Evolutionary conservation across 2,329 filamentous ascomycete species (phyloP).

Genomic region (Scedosporium boydii): DNA sequence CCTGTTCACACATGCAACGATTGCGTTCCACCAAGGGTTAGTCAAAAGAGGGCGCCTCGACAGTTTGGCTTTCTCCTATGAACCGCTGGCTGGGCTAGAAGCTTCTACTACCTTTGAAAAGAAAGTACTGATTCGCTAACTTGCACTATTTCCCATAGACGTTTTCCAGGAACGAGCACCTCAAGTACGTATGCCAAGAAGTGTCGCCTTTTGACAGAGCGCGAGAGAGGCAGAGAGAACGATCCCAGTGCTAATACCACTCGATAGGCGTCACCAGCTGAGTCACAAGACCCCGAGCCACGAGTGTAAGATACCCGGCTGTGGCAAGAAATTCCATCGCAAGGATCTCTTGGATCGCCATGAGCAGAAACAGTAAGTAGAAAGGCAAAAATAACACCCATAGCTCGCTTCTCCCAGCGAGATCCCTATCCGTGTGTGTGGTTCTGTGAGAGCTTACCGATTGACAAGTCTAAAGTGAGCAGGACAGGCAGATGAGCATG

Average conservation of each 20-base stretch:
- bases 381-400: not conserved
- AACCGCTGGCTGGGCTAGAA: no score
- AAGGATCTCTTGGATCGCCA: slow-evolving; percentile 52
- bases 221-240: slow-evolving; percentile 10
- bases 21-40: slow-evolving; percentile 8
- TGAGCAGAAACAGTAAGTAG: slow-evolving; percentile 26
- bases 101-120: not conserved
- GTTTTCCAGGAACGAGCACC: slow-evolving; percentile 53
- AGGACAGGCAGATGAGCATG: not conserved
- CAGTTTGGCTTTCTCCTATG: no score
- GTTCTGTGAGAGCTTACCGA: not conserved
- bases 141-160: slow-evolving; percentile 29
- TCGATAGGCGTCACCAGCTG: slow-evolving; percentile 46
- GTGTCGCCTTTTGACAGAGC: slow-evolving; percentile 11
- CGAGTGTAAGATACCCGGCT: slow-evolving; percentile 41
- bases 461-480: not conserved
- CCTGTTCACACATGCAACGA: slow-evolving; percentile 44
- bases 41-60: not conserved
- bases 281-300: slow-evolving; percentile 47
- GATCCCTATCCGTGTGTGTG: not conserved
- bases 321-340: slow-evolving; percentile 48
- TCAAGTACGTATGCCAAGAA: slow-evolving; percentile 35
- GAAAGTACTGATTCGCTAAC: slow-evolving; percentile 4
- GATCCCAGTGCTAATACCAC: not conserved
- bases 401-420: not conserved